Conservation (phyloP, 441 rosid species). For the Pelargonium citronellum region DNA sequence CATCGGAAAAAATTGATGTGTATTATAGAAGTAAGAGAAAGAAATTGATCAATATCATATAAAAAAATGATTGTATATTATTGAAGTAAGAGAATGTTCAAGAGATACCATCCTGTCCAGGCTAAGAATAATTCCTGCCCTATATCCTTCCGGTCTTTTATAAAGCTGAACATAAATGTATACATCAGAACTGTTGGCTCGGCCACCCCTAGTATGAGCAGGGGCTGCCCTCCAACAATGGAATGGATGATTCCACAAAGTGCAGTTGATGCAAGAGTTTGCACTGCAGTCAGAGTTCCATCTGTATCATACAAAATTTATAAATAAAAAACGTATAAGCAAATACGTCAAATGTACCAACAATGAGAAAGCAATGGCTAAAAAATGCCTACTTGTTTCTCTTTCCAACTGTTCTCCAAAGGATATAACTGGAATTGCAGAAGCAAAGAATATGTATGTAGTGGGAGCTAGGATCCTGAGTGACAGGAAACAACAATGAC, state of each 20-base stretch:
- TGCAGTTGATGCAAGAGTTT: slow-evolving; percentile 72
- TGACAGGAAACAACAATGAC: slow-evolving; percentile 17
- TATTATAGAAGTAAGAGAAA: slow-evolving; percentile 11
- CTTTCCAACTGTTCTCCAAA: slow-evolving; percentile 77
- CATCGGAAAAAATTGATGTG: neutral
- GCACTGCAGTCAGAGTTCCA: slow-evolving; percentile 69
- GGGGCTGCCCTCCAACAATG: slow-evolving; percentile 66
- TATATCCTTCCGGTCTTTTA: slow-evolving; percentile 63
- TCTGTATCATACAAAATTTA: slow-evolving; percentile 31
- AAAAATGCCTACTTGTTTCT: slow-evolving; percentile 38
- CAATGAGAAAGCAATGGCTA: slow-evolving; percentile 7
- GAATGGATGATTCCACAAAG: slow-evolving; percentile 71
- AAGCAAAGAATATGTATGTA: slow-evolving; percentile 75
- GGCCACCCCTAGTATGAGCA: slow-evolving; percentile 77
- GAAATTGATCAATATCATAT: neutral
- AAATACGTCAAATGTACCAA: slow-evolving; percentile 6
- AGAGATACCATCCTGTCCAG: slow-evolving; percentile 71
- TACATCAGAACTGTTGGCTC: slow-evolving; percentile 84
- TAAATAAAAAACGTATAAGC: slow-evolving; percentile 14
- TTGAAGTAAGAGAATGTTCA: slow-evolving; percentile 11
- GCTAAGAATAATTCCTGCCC: slow-evolving; percentile 66
- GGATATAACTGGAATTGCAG: slow-evolving; percentile 77
- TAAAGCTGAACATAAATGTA: slow-evolving; percentile 69
- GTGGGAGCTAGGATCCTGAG: slow-evolving; percentile 74
- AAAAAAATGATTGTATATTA: neutral